These are phyloP conservation scores for Amphicarpaea edgeworthii DNA, from an alignment of 306 rosid genomes.

Conservation along the genomic window DNA sequence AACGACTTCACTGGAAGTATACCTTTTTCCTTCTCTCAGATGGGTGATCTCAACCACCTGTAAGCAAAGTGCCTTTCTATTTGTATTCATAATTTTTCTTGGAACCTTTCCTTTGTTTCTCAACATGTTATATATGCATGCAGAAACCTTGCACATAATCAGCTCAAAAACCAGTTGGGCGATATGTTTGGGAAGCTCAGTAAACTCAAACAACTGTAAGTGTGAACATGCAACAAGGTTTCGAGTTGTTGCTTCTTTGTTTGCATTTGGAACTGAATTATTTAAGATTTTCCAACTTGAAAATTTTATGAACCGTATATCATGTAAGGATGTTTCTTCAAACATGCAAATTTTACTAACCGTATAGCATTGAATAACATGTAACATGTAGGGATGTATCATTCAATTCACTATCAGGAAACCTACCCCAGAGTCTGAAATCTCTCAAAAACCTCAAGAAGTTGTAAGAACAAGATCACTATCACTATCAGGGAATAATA, in stretches of 20 bases:
- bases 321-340: constrained; percentile 72
- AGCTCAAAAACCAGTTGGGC: constrained; percentile 75
- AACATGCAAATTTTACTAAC: constrained; percentile 33
- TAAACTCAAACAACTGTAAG: constrained; percentile 80
- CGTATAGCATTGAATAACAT: constrained; percentile 37
- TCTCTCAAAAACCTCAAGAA: constrained; percentile 68
- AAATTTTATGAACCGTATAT: constrained; percentile 29
- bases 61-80: constrained; percentile 49
- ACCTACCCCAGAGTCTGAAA: constrained; percentile 81
- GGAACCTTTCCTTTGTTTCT: constrained; percentile 25
- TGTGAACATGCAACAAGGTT: constrained; percentile 33
- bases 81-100: neutral
- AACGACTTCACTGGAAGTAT: constrained; percentile 70
- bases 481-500: constrained; percentile 21
- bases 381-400: constrained; percentile 79
- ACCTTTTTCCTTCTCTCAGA: constrained; percentile 83
- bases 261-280: constrained; percentile 12
- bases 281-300: constrained; percentile 1
- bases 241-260: constrained; percentile 3
- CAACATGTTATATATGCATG: constrained; percentile 44
- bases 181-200: constrained; percentile 74
- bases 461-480: constrained; percentile 62
- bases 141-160: constrained; percentile 82
- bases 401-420: constrained; percentile 75
- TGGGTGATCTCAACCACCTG: constrained; percentile 67